A percentile compares a stretch with the other conserved stretches of the same genome.
phyloP scores from a whole-genome alignment of 305 asterid genomes.

The Andrographis paniculata region DNA sequence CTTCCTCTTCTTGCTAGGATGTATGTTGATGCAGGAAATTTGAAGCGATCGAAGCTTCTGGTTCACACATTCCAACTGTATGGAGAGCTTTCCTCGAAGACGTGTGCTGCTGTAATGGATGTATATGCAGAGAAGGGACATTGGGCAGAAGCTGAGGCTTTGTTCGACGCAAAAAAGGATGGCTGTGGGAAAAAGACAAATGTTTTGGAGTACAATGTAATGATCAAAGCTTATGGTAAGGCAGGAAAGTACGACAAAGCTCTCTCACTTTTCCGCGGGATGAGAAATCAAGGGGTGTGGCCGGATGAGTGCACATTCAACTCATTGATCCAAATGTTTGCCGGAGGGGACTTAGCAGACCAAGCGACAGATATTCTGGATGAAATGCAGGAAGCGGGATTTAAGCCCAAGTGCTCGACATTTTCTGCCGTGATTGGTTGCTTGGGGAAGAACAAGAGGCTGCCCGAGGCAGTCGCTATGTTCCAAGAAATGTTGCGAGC shows the following conservation, averaged over 20 bases:
- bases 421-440: conserved; percentile 64
- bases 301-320: conserved; percentile 90
- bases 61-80: conserved; percentile 37
- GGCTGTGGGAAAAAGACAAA: conserved; percentile 40
- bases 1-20: conserved; percentile 27
- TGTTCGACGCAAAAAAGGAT: conserved; percentile 43
- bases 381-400: conserved; percentile 66
- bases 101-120: conserved; percentile 71
- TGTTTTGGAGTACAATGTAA: conserved; percentile 75
- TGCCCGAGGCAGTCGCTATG: conserved; percentile 50
- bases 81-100: conserved; percentile 50
- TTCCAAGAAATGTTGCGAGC: conserved; percentile 58
- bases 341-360: conserved; percentile 57
- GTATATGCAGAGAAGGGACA: conserved; percentile 80
- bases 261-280: conserved; percentile 57
- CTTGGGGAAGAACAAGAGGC: conserved; percentile 40
- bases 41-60: conserved; percentile 38
- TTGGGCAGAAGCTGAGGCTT: conserved; percentile 77
- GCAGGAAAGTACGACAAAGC: conserved; percentile 67
- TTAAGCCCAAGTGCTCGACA: conserved; percentile 64
- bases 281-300: conserved; percentile 92
- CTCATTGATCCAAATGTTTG: conserved; percentile 77
- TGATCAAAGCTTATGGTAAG: conserved; percentile 92
- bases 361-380: conserved; percentile 48
- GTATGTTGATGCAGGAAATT: conserved; percentile 60